Evolutionary conservation across 2,329 filamentous ascomycete genomes (phyloP).

Genomic region (Colletotrichum cordylinicola): DNA sequence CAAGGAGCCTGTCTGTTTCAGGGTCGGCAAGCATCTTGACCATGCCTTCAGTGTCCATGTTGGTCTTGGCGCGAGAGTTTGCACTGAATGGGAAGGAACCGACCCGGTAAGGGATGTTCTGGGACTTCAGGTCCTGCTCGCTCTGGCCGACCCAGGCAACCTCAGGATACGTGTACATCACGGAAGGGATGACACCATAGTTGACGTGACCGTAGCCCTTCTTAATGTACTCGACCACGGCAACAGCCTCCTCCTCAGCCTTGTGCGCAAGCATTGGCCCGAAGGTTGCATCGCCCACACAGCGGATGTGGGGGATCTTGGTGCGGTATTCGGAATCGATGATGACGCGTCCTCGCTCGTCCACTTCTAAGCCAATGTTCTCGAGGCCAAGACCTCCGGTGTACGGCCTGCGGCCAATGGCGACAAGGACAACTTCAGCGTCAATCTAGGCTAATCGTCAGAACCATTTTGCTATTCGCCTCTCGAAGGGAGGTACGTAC

Average conservation of each 20-base stretch:
- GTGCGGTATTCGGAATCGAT: constrained; percentile 99
- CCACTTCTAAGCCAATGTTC: constrained; percentile 89
- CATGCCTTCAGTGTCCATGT: constrained; percentile 92
- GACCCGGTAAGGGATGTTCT: constrained; percentile 88
- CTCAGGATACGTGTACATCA: constrained; percentile 99
- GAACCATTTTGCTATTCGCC: constrained; percentile 9
- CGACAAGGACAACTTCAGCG: constrained; percentile 93
- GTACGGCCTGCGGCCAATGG: constrained; percentile 95
- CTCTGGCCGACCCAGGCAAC: constrained; percentile 98
- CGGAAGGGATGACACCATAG: constrained; percentile 95
- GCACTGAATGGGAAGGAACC: constrained; percentile 97
- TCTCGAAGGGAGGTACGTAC: constrained; percentile 54
- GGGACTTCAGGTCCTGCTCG: constrained; percentile 92
- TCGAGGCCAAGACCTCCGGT: constrained; percentile 90
- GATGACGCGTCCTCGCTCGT: constrained; percentile 92
- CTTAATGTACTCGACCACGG: constrained; percentile 94
- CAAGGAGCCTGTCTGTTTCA: constrained; percentile 93
- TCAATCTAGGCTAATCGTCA: constrained; percentile 67
- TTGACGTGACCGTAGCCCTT: constrained; percentile 99
- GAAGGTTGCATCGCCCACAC: constrained; percentile 95
- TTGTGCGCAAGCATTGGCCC: constrained; percentile 99
- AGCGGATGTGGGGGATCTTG: constrained; percentile 95
- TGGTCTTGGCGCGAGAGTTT: constrained; percentile 99
- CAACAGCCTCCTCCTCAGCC: constrained; percentile 97
- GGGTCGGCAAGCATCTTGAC: constrained; percentile 98